These are phyloP conservation scores for Suillus hirtellus DNA, from an alignment of 768 basidiomycete genomes.

Conservation along the genomic window DNA sequence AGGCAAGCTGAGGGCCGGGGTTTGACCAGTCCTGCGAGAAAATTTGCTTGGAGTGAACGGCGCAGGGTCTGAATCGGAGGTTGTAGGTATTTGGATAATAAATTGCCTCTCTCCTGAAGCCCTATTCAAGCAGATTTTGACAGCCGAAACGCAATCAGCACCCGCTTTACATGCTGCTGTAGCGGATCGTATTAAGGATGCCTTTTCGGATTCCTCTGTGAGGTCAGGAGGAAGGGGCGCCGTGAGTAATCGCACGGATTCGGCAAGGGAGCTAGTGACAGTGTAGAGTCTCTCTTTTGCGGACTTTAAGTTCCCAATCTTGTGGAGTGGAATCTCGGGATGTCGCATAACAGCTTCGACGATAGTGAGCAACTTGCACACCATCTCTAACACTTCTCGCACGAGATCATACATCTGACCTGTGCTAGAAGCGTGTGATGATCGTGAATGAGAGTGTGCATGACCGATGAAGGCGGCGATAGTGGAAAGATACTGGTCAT, in stretches of 20 bases:
- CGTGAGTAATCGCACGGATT: conserved; percentile 81
- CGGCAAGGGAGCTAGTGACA: conserved; percentile 83
- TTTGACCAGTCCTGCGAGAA: conserved; percentile 37
- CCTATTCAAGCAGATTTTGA: conserved; percentile 77
- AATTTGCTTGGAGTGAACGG: conserved; percentile 52
- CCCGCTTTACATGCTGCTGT: conserved; percentile 87
- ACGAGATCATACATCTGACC: conserved; percentile 94
- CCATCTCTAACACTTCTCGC: conserved; percentile 91
- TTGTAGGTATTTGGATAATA: conserved; percentile 60
- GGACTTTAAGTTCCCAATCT: conserved; percentile 61
- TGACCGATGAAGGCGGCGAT: conserved; percentile 98
- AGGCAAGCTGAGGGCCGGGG: conserved; percentile 33
- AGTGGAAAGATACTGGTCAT: conserved; percentile 89
- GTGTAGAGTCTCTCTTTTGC: conserved; percentile 84
- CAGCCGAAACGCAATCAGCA: conserved; percentile 83
- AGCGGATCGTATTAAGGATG: conserved; percentile 75
- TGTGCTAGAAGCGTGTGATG: conserved; percentile 89
- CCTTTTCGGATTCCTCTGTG: conserved; percentile 83
- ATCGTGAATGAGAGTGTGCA: conserved; percentile 88
- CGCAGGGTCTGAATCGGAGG: conserved; percentile 44
- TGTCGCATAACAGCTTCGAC: conserved; percentile 87
- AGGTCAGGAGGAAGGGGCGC: conserved; percentile 43
- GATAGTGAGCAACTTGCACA: conserved; percentile 86
- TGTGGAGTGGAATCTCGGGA: conserved; percentile 63
- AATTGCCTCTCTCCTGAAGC: conserved; percentile 62